phyloP scores from a whole-genome alignment of 2,329 filamentous ascomycete genomes.

The Epichloe typhina region DNA sequence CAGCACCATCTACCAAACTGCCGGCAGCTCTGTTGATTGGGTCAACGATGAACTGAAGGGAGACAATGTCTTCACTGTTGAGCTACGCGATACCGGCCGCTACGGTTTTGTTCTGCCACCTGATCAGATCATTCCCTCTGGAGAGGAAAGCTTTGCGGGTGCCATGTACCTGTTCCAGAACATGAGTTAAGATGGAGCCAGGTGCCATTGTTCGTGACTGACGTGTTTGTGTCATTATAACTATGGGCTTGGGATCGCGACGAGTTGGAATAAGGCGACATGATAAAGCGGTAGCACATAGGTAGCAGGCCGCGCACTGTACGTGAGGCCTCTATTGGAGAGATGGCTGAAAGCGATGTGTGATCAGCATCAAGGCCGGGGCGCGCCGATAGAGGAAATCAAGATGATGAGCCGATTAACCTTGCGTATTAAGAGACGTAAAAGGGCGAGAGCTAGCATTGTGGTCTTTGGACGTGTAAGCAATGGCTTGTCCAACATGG shows the following conservation, averaged over 20 bases:
- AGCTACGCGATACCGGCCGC: slow-evolving; percentile 23
- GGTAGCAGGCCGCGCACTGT: not conserved
- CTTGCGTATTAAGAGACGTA: not conserved
- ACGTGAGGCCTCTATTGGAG: not conserved
- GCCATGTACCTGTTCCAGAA: slow-evolving; percentile 46
- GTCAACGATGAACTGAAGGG: slow-evolving; percentile 27
- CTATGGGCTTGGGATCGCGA: not conserved
- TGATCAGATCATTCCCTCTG: slow-evolving; percentile 28
- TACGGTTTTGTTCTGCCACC: slow-evolving; percentile 31
- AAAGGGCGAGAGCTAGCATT: not conserved
- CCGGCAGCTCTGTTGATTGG: slow-evolving; percentile 33
- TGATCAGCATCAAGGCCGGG: not conserved
- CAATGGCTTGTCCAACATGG: not conserved
- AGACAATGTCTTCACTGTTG: slow-evolving; percentile 27
- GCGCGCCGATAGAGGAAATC: not conserved
- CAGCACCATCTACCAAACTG: slow-evolving; percentile 46
- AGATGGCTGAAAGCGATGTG: not conserved
- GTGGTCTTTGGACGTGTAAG: not conserved
- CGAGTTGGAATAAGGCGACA: not conserved
- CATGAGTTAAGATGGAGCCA: slow-evolving; percentile 17
- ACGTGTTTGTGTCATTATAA: not conserved
- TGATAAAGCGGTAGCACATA: not conserved
- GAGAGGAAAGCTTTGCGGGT: slow-evolving; percentile 30
- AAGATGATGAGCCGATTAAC: not conserved
- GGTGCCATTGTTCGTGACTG: not conserved